Base-by-base conservation (phyloP, 768 basidiomycete species). In the Calvatia gigantea region DNA sequence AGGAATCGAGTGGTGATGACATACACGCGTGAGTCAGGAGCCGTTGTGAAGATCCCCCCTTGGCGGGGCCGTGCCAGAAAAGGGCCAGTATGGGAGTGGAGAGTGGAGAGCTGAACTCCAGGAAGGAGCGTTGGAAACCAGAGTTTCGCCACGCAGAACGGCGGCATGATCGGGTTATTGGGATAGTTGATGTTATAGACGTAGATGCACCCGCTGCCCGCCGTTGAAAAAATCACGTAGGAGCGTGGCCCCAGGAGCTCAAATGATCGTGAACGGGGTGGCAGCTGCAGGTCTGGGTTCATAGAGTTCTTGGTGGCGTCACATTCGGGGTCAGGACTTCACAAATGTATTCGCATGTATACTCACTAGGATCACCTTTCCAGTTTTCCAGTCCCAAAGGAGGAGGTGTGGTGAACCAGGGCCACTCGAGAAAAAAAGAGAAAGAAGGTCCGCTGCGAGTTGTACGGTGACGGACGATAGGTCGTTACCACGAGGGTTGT, bases 381-480 rank as follows among this genome's bases (percentile, higher is more conserved):
- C 80, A 0, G 69, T 74, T 54, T 64, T 72, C 83, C 84, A 85
- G 50, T 82, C 77, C 80, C 81, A 84, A 5, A 79, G 65, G 19
- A 78, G 31, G 4, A 79, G 61, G 1, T 70, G 68, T 2, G 71
- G 62, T 3, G 14, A 25, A 29, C 70, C 65, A 21, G 35, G 51
- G 3, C 61, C 59, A 3, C 70, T 68, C 8, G 60, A 65, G 8
- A 74, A 64, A 65, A 79, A 77, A 46, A 81, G 64, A 4, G 75
- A 83, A 29, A 86, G 61, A 28, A 82, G 68, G 56, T 86, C 83
- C 23, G 77, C 75, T 2, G 74, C 81, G 44, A 85, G 71, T 63
- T 85, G 81, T 4, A 84, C 69, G 54, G 74, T 71, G 8, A 73
- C 70, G 57, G 69, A 9, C 60, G 57, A 15, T 68, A 54, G 27